Conservation (phyloP, 768 basidiomycete genomes). For the Suillus sp. region DNA sequence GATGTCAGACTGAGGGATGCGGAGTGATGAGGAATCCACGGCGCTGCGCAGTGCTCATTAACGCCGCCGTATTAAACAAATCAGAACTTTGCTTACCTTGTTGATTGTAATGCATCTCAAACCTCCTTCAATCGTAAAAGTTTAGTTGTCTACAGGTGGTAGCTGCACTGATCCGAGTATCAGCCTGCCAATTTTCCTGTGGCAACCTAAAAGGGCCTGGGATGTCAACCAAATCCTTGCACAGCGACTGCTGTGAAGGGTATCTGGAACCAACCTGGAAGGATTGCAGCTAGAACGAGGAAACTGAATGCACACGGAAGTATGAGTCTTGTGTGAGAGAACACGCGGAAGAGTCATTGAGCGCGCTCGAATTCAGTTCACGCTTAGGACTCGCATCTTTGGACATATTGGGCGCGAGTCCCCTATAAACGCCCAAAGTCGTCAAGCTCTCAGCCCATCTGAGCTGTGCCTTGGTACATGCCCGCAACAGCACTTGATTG, state of each 20-base stretch:
- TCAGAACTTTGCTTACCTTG: constrained; percentile 23
- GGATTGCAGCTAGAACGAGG: neutral
- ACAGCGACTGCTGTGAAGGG: neutral
- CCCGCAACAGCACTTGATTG: neutral
- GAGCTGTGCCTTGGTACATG: neutral
- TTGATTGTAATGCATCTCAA: constrained; percentile 35
- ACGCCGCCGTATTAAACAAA: neutral
- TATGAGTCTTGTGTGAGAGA: constrained; percentile 2
- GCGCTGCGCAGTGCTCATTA: constrained; percentile 18
- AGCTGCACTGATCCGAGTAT: neutral
- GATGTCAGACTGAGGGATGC: constrained; percentile 23
- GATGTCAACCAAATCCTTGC: neutral
- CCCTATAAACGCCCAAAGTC: neutral
- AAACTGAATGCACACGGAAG: neutral
- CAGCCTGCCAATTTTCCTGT: neutral
- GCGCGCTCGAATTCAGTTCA: neutral
- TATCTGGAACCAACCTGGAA: neutral
- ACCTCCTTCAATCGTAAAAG: neutral
- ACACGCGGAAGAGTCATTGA: constrained; percentile 7
- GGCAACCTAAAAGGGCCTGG: too few species aligned
- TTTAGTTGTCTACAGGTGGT: neutral
- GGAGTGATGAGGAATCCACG: constrained; percentile 24
- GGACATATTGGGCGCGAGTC: constrained; percentile 1
- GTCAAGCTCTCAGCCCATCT: neutral
- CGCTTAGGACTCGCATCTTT: constrained; percentile 5